phyloP scores from a whole-genome alignment of 305 asterid species.

The Solanum hybrid region DNA sequence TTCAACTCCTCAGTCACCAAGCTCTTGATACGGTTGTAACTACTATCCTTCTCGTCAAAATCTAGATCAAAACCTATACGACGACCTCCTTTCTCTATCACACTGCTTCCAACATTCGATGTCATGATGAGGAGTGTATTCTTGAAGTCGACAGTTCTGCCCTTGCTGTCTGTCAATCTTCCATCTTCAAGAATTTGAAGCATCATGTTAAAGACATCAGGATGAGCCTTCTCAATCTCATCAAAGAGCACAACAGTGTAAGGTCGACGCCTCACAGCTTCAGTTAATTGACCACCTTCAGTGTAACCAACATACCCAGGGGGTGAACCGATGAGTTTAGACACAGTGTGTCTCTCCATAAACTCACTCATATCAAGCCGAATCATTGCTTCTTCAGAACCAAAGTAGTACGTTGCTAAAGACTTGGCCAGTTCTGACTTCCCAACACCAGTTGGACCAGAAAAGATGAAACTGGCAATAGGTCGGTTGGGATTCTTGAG shows the following conservation, averaged over 20 bases:
- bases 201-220: conserved; percentile 97
- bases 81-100: conserved; percentile 89
- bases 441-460: conserved; percentile 98
- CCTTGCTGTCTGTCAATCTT: conserved; percentile 91
- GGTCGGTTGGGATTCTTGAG: conserved; percentile 95
- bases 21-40: conserved; percentile 82
- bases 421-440: conserved; percentile 92
- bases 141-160: conserved; percentile 94
- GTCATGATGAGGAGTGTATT: conserved; percentile 93
- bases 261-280: conserved; percentile 93
- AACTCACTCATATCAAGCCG: conserved; percentile 98
- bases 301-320: conserved; percentile 97
- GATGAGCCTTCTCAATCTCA: conserved; percentile 93
- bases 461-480: conserved; percentile 94
- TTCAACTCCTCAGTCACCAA: conserved; percentile 83
- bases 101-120: conserved; percentile 86
- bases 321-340: conserved; percentile 93
- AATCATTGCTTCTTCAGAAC: conserved; percentile 97
- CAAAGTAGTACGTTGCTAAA: conserved; percentile 86
- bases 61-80: conserved; percentile 79
- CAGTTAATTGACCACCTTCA: conserved; percentile 96
- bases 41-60: conserved; percentile 78
- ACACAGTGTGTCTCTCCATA: conserved; percentile 97
- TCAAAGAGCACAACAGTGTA: conserved; percentile 88
- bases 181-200: conserved; percentile 98